These are phyloP conservation scores for Corniculantispora saksenae DNA, from an alignment of 2,329 filamentous ascomycete species.

Conservation along the genomic window DNA sequence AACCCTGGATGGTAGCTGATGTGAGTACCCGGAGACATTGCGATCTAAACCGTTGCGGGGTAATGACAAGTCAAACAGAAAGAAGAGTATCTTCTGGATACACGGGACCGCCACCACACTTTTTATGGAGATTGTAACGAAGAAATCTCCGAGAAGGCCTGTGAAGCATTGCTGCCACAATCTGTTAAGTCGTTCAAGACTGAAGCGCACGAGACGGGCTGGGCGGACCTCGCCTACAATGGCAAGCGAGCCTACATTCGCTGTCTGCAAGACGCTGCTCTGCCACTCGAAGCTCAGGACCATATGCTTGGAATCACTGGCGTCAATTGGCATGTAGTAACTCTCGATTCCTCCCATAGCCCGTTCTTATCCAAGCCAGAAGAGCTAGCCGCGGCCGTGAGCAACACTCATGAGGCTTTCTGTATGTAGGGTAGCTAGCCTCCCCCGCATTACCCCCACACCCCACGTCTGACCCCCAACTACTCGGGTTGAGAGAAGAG, in stretches of 20 bases:
- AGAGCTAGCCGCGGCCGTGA: background rate
- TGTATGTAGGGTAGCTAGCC: background rate
- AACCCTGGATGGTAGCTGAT: background rate
- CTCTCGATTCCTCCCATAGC: background rate
- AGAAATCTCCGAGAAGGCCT: background rate
- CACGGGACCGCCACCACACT: background rate
- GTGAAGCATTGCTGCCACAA: background rate
- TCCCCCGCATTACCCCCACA: background rate
- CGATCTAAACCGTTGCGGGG: background rate
- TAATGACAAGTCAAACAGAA: background rate
- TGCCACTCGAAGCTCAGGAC: background rate
- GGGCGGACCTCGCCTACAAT: background rate
- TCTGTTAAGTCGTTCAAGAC: background rate
- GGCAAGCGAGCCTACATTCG: background rate
- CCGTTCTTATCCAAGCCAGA: background rate
- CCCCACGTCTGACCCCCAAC: slow-evolving; percentile 15
- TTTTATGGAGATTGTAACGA: background rate
- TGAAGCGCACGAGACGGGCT: background rate
- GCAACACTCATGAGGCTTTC: background rate
- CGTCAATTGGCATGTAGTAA: background rate
- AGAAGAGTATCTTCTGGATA: background rate
- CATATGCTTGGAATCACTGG: background rate
- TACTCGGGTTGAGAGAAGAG: background rate
- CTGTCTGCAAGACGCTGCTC: background rate
- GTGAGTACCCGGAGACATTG: background rate